Percentiles rank a stretch among this genome's conserved stretches.
Evolutionary conservation across 1,284 basidiomycete species (phyloP).

Genomic region (Albatrellus sp.): DNA sequence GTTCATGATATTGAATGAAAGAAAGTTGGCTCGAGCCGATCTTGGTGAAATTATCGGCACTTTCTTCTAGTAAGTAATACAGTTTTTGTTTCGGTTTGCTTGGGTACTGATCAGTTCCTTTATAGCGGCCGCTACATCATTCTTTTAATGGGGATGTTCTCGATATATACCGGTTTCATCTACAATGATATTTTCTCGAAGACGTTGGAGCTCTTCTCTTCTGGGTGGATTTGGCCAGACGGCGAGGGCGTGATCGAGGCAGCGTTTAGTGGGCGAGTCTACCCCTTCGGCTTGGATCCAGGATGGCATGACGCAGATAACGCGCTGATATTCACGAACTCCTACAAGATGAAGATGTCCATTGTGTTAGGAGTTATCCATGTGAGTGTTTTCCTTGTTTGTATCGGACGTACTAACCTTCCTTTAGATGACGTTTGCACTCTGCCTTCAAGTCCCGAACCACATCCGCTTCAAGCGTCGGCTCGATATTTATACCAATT

Average conservation of each 20-base stretch:
- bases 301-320: conserved; percentile 95
- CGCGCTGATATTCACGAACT: conserved; percentile 89
- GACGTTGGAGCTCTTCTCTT: conserved; percentile 78
- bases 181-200: conserved; percentile 99
- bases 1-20: conserved; percentile 82
- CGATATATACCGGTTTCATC: conserved; percentile 91
- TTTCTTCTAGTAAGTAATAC: conserved; percentile 80
- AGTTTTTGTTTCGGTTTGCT: no score
- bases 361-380: conserved; percentile 95
- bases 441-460: conserved; percentile 93
- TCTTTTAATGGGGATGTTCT: conserved; percentile 36
- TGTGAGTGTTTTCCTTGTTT: conserved; percentile 35
- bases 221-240: conserved; percentile 80
- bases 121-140: conserved; percentile 1
- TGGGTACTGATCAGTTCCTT: not conserved
- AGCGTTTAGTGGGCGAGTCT: conserved; percentile 52
- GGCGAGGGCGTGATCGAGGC: conserved; percentile 39
- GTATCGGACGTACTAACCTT: conserved; percentile 8
- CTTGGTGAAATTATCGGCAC: conserved; percentile 83
- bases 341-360: conserved; percentile 99
- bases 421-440: conserved; percentile 90
- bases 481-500: conserved; percentile 85
- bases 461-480: conserved; percentile 85
- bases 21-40: conserved; percentile 63
- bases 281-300: conserved; percentile 93